phyloP scores from a whole-genome alignment of 768 basidiomycete species.

The Dioszegia hungarica region DNA sequence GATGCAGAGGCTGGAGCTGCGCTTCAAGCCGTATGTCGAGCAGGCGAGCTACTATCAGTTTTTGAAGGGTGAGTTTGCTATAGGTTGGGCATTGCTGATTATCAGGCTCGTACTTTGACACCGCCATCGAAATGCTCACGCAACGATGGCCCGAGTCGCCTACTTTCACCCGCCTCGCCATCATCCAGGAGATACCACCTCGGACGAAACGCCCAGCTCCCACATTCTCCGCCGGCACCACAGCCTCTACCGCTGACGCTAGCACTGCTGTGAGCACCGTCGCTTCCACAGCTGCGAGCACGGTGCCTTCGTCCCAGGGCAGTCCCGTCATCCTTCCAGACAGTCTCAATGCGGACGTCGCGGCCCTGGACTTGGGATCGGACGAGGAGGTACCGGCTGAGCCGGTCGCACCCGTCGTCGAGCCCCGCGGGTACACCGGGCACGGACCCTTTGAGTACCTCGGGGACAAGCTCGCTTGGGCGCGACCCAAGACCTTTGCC shows the following conservation, averaged over 20 bases:
- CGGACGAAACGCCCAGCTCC: constrained; percentile 8
- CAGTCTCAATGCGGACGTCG: constrained; percentile 23
- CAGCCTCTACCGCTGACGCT: background rate
- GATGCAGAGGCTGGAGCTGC: constrained; percentile 59
- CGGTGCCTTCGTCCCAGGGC: background rate
- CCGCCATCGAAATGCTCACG: constrained; percentile 60
- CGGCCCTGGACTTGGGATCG: constrained; percentile 25
- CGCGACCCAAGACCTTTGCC: constrained; percentile 53
- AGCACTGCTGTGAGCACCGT: constrained; percentile 10
- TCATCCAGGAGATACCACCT: constrained; percentile 51
- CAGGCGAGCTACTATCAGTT: constrained; percentile 77
- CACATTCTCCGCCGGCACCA: constrained; percentile 8
- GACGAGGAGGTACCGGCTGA: constrained; percentile 29
- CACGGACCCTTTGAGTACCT: constrained; percentile 49
- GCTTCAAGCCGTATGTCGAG: constrained; percentile 76
- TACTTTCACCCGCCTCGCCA: constrained; percentile 44
- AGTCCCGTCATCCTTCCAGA: background rate
- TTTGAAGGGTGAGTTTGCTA: constrained; percentile 56
- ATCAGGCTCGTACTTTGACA: constrained; percentile 83
- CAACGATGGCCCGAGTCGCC: constrained; percentile 56
- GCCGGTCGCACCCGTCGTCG: constrained; percentile 2
- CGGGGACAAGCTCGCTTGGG: constrained; percentile 32
- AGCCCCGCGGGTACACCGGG: constrained; percentile 37
- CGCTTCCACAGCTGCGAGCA: background rate
- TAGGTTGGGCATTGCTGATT: background rate